phyloP scores from a whole-genome alignment of 768 basidiomycete species.

The Tricholoma saponaceum region DNA sequence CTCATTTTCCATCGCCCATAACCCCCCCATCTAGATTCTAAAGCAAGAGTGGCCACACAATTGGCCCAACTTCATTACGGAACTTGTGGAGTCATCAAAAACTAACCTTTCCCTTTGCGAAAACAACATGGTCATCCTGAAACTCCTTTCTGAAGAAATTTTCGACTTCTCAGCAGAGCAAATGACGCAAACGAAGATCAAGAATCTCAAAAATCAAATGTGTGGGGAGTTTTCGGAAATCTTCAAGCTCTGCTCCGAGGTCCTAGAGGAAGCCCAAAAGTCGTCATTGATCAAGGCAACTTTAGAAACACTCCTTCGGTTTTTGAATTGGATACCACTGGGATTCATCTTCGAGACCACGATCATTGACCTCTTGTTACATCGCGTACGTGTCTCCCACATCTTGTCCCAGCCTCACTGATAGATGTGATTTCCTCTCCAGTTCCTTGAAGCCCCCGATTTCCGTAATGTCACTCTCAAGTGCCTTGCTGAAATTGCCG shows the following conservation, averaged over 20 bases:
- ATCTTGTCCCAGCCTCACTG: conserved; percentile 5
- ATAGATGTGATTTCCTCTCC: conserved; percentile 9
- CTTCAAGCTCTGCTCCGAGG: conserved; percentile 97
- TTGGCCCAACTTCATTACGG: conserved; percentile 96
- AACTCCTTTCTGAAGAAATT: conserved; percentile 93
- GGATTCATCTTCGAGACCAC: conserved; percentile 99
- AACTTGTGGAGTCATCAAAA: conserved; percentile 96
- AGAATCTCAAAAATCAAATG: conserved; percentile 97
- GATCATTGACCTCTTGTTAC: conserved; percentile 90
- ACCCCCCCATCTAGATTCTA: conserved; percentile 62
- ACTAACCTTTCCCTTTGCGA: conserved; percentile 95
- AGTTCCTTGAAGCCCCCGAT: conserved; percentile 96
- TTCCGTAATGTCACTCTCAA: conserved; percentile 97
- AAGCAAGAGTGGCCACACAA: conserved; percentile 99
- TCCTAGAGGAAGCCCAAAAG: conserved; percentile 93
- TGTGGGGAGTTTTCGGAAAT: conserved; percentile 96
- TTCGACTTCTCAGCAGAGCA: conserved; percentile 99
- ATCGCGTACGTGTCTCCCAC: conserved; percentile 60
- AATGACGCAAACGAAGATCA: conserved; percentile 97
- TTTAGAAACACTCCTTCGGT: conserved; percentile 89
- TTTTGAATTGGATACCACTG: conserved; percentile 98
- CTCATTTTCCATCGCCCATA: conserved; percentile 5
- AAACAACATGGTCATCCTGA: conserved; percentile 99
- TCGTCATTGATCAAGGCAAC: conserved; percentile 91
- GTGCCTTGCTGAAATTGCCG: conserved; percentile 95